These are phyloP conservation scores for Russula vinacea DNA, from an alignment of 768 basidiomycete species.

Conservation along the genomic window DNA sequence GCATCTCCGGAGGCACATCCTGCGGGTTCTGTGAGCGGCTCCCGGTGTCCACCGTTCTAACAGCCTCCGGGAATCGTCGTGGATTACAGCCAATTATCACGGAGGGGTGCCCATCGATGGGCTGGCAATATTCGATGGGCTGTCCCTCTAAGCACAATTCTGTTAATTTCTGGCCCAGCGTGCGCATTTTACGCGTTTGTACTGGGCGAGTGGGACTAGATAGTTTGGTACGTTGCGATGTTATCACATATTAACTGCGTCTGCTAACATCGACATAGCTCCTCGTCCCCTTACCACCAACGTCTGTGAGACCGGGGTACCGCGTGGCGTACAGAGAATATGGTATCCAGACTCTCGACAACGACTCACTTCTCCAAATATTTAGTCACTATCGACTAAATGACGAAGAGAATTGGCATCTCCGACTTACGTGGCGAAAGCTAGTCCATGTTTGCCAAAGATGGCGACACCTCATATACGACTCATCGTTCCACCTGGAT, in stretches of 20 bases:
- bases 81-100: background rate
- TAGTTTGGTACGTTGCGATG: background rate
- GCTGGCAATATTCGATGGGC: background rate
- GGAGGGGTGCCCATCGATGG: background rate
- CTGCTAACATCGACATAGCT: background rate
- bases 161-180: background rate
- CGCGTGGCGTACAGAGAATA: background rate
- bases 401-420: background rate
- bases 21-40: background rate
- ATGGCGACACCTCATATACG: slow-evolving; percentile 5
- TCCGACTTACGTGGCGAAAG: slow-evolving; percentile 3
- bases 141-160: background rate
- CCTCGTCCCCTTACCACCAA: slow-evolving; percentile 5
- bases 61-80: background rate
- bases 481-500: background rate
- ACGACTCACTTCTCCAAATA: background rate
- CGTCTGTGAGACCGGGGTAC: slow-evolving; percentile 3
- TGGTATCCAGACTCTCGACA: background rate
- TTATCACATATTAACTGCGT: background rate
- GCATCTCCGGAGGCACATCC: background rate
- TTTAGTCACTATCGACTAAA: background rate
- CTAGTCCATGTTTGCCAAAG: slow-evolving; percentile 11
- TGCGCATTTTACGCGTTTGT: background rate
- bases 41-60: background rate
- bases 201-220: background rate